phyloP scores from a whole-genome alignment of 441 rosid species.

The Adansonia rubrostipa region DNA sequence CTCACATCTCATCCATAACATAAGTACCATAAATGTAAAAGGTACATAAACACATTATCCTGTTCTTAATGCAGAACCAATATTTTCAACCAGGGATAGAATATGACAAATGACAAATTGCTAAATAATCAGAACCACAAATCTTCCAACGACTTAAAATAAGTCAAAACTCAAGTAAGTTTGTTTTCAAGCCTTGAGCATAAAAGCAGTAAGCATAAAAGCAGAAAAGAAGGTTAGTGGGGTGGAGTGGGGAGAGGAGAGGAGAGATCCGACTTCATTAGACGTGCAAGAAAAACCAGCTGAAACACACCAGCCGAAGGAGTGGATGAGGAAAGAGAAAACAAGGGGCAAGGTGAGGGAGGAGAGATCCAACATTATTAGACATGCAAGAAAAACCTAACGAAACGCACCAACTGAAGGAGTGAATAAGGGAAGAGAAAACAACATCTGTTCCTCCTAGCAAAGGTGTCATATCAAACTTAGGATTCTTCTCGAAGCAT shows the following conservation, averaged over 20 bases:
- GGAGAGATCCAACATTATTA: slow-evolving; percentile 16
- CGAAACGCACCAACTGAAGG: slow-evolving; percentile 19
- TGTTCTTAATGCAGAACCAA: neutral
- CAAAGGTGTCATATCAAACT: slow-evolving; percentile 96
- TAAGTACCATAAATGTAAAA: neutral
- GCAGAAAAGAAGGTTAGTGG: neutral
- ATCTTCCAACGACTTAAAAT: neutral
- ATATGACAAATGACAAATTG: neutral
- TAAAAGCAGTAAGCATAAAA: neutral
- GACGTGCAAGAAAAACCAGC: neutral
- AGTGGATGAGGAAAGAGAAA: slow-evolving; percentile 90
- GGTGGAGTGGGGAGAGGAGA: neutral
- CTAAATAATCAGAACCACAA: neutral
- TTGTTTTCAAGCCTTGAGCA: neutral
- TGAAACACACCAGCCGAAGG: neutral
- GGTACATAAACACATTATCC: neutral
- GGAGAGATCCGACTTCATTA: neutral
- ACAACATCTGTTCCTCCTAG: slow-evolving; percentile 97
- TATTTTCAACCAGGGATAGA: neutral
- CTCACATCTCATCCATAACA: neutral
- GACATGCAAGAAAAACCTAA: neutral
- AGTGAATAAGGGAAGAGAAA: slow-evolving; percentile 95
- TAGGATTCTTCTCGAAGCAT: slow-evolving; percentile 94
- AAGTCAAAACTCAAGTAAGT: neutral
- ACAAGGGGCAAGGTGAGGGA: slow-evolving; percentile 37